Evolutionary conservation across 768 basidiomycete species (phyloP).

Genomic region (Termitomyces sp.): DNA sequence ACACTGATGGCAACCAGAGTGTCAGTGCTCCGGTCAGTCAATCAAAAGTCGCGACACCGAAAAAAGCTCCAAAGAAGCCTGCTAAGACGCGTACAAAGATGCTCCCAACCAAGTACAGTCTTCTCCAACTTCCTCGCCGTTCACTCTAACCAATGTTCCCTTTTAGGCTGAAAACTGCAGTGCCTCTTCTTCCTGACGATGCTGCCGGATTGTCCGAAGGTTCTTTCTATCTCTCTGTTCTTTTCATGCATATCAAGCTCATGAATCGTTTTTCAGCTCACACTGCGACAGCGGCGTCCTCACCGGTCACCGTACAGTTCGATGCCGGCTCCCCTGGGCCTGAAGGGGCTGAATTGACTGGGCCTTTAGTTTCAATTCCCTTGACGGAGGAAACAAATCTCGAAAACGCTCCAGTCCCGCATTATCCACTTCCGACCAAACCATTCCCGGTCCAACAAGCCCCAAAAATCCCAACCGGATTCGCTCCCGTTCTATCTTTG

Average conservation of each 20-base stretch:
- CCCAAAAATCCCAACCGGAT: constrained; percentile 68
- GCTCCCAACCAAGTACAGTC: constrained; percentile 24
- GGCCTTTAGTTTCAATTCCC: constrained; percentile 23
- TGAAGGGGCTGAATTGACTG: constrained; percentile 25
- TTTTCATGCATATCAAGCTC: background rate
- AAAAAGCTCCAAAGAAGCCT: constrained; percentile 41
- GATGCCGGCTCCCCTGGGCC: constrained; percentile 46
- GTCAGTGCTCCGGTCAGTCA: constrained; percentile 16
- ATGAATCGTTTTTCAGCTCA: constrained; percentile 32
- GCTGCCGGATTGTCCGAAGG: constrained; percentile 57
- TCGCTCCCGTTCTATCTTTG: constrained; percentile 60
- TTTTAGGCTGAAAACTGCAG: constrained; percentile 19
- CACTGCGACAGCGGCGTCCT: constrained; percentile 69
- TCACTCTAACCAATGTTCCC: constrained; percentile 8
- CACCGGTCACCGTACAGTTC: constrained; percentile 50
- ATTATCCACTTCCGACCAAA: constrained; percentile 77
- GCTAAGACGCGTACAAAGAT: constrained; percentile 32
- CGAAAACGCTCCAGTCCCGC: constrained; percentile 57
- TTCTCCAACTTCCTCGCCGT: background rate
- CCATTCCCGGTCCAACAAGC: constrained; percentile 80
- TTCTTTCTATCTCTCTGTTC: constrained; percentile 15
- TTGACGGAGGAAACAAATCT: constrained; percentile 42
- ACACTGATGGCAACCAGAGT: constrained; percentile 15
- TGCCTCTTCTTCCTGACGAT: constrained; percentile 42
- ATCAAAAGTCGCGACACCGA: constrained; percentile 39